Conservation (phyloP, 441 rosid species). For the Populus hybrid region DNA sequence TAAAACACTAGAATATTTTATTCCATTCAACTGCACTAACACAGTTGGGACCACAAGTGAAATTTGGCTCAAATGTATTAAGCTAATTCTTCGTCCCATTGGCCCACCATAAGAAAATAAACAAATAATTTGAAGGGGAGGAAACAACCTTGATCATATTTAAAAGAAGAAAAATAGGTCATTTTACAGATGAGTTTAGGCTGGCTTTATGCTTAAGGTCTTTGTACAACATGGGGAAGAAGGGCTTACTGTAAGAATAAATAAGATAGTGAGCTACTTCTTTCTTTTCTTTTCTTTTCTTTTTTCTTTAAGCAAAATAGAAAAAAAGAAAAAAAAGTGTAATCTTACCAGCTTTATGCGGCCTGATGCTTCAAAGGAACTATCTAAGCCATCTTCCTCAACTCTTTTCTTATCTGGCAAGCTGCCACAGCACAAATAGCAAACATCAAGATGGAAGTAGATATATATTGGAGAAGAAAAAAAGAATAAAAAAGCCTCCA, state of each 20-base stretch:
- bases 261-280: conserved; percentile 35
- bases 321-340: conserved; percentile 18
- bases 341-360: conserved; percentile 61
- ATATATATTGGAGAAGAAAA: conserved; percentile 16
- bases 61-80: conserved; percentile 17
- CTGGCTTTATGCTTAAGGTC: conserved; percentile 14
- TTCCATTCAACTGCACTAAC: conserved; percentile 8
- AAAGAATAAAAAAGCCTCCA: conserved; percentile 18
- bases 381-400: conserved; percentile 41
- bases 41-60: not conserved
- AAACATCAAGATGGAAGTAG: conserved; percentile 26
- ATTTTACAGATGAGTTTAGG: conserved; percentile 6
- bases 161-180: conserved; percentile 7
- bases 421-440: conserved; percentile 44
- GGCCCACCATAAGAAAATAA: conserved; percentile 4
- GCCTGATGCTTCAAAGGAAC: conserved; percentile 46
- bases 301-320: not conserved
- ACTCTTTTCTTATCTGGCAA: conserved; percentile 60
- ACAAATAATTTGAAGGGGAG: not conserved
- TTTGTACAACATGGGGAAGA: conserved; percentile 13
- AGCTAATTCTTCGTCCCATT: conserved; percentile 6
- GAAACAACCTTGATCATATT: not conserved
- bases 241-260: conserved; percentile 27
- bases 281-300: conserved; percentile 17
- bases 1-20: not conserved